Evolutionary conservation across 169 alveolate genomes (phyloP), one percentile per base, ranked within the genome.

Genomic region (Haemoproteus tartakovskyi): DNA sequence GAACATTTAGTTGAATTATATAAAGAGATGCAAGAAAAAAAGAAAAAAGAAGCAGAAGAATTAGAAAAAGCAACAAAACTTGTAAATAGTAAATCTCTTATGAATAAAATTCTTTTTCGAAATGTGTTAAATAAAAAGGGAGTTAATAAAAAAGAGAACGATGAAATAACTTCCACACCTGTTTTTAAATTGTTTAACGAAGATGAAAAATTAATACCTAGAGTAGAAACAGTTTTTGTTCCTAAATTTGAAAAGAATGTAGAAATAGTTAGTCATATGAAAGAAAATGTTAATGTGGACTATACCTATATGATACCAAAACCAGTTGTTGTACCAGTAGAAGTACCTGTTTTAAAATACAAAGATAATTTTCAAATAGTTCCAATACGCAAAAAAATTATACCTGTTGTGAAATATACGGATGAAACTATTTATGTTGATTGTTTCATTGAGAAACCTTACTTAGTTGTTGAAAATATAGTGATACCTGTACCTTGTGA

Each of bases 401-500:
- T 85, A 48, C 90, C 90, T 1, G 60, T 56, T 43, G 78, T 85
- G 19, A 85, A 70, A 56, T 61, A 80, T 70, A 85, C 87, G 8
- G 90, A 85, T 79, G 87, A 85, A 14, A 79, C 79, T 52, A 61
- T 80, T 19, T 85, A 85, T 46, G 87, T 85, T n/a, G 90, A 85
- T 50, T 85, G 90, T 29, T 78, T 60, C 46, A 64, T 85, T 54
- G 90, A 85, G 46, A 85, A 80, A 22, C 90, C 90, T 3, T 85
- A 85, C 30, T 61, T 85, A 22, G 87, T 85, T 40, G 79, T 51
- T 40, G 90, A 85, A 36, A 80, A 85, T 30, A 79, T 85, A 26
- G 79, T 85, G 9, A 41, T 63, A 4, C 90, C 90, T 6, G 61
- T 78, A 16, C 90, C 90, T 3, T 85, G 47, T 63, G 87, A 85